Conservation (phyloP, 1,284 basidiomycete species). For the Irpex sp. region DNA sequence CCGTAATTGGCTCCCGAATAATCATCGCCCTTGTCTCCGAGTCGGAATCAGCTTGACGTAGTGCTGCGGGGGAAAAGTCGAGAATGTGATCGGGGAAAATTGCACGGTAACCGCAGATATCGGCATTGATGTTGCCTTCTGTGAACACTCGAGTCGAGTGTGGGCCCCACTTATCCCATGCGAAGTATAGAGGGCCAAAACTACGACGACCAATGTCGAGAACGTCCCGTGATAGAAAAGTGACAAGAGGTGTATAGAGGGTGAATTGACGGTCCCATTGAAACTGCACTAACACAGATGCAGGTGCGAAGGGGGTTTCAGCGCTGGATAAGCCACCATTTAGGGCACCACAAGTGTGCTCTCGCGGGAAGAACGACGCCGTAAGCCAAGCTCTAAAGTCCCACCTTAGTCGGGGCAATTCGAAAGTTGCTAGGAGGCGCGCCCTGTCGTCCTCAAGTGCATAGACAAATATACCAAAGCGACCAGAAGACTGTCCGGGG, state of each 20-base stretch:
- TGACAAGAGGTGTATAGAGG: slow-evolving; percentile 8
- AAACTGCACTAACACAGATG: slow-evolving; percentile 9
- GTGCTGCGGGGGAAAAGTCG: slow-evolving; percentile 9
- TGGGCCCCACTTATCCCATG: slow-evolving; percentile 10
- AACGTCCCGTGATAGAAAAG: slow-evolving; percentile 6
- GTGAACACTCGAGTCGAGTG: slow-evolving; percentile 3
- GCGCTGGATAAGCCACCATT: background rate
- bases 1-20: background rate
- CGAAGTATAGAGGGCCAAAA: background rate
- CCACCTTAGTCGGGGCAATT: slow-evolving; percentile 7
- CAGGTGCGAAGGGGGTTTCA: background rate
- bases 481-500: background rate
- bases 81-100: slow-evolving; percentile 10
- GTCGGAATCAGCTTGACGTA: background rate
- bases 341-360: background rate
- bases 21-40: background rate
- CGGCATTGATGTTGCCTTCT: background rate
- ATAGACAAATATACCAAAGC: slow-evolving; percentile 11
- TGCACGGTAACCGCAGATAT: slow-evolving; percentile 12
- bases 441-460: slow-evolving; percentile 5
- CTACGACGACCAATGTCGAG: slow-evolving; percentile 1
- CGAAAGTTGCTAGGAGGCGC: slow-evolving; percentile 6
- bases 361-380: slow-evolving; percentile 10
- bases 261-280: slow-evolving; percentile 13
- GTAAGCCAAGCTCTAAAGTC: slow-evolving; percentile 9